Percentiles rank a stretch among this genome's conserved stretches.
Conservation (phyloP, 768 basidiomycete species). For the Porphyrellus cyaneotinctus region DNA sequence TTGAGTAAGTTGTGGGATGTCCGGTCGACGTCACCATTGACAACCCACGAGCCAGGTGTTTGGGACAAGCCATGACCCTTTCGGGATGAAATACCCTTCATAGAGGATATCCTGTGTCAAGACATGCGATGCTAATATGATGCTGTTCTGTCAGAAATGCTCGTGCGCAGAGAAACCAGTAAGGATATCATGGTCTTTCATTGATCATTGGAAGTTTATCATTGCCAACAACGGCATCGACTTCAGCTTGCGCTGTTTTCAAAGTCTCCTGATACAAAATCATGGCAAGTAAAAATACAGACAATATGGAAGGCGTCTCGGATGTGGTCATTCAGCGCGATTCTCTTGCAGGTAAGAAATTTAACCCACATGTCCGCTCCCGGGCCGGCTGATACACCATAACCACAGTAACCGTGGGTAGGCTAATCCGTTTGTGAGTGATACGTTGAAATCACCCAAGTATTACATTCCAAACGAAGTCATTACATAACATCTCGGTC, state of each 20-base stretch:
- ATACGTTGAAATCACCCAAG: not conserved
- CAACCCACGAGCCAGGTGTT: too few relatives aligned
- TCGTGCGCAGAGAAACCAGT: too few relatives aligned
- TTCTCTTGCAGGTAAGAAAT: not conserved
- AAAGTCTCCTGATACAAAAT: not conserved
- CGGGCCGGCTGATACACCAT: not conserved
- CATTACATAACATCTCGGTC: not conserved
- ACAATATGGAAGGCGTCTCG: not conserved
- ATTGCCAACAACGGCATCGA: not conserved
- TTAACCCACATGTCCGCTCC: not conserved
- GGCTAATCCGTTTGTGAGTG: not conserved
- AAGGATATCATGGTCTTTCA: not conserved
- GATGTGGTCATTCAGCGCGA: not conserved
- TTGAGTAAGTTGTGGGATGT: too few relatives aligned
- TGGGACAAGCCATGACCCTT: too few relatives aligned
- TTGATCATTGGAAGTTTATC: not conserved
- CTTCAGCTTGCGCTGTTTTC: not conserved
- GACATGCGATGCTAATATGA: too few relatives aligned
- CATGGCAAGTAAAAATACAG: not conserved
- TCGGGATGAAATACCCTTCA: too few relatives aligned
- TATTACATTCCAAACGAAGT: not conserved
- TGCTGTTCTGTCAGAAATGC: too few relatives aligned
- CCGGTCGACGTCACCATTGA: too few relatives aligned
- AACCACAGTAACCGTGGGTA: not conserved
- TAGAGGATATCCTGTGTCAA: too few relatives aligned